Conservation (phyloP, 2,329 filamentous ascomycete genomes). For the Chaetomium sp. region DNA sequence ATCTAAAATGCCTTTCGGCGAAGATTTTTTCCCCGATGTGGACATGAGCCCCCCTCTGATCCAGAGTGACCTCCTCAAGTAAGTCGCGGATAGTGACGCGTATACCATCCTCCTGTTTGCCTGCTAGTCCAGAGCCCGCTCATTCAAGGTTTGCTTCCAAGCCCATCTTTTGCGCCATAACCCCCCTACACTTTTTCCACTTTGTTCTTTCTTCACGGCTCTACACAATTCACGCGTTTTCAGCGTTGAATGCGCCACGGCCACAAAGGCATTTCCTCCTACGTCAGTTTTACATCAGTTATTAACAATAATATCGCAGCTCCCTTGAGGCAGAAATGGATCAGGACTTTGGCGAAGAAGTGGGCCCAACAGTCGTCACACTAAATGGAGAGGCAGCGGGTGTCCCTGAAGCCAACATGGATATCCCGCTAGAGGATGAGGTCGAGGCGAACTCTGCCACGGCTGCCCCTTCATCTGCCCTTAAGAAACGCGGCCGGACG, state of each 20-base stretch:
- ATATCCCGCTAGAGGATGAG: conserved; percentile 5
- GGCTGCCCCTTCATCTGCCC: conserved; percentile 18
- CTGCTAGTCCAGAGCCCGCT: background rate
- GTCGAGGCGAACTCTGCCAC: background rate
- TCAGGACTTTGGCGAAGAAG: background rate
- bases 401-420: conserved; percentile 26
- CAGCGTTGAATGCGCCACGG: background rate
- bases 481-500: conserved; percentile 34
- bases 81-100: conserved; percentile 20
- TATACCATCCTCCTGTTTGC: background rate
- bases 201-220: background rate
- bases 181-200: background rate
- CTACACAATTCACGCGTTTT: background rate
- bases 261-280: background rate
- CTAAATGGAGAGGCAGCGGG: conserved; percentile 7
- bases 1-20: conserved; percentile 27
- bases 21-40: conserved; percentile 16
- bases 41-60: conserved; percentile 20
- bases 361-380: conserved; percentile 27
- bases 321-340: conserved; percentile 21
- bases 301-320: conserved; percentile 17
- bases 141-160: background rate
- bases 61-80: conserved; percentile 34
- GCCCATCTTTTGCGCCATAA: background rate
- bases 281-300: background rate